Evolutionary conservation across 2,329 filamentous ascomycete genomes (phyloP).

Genomic region (Apiospora phragmitis): DNA sequence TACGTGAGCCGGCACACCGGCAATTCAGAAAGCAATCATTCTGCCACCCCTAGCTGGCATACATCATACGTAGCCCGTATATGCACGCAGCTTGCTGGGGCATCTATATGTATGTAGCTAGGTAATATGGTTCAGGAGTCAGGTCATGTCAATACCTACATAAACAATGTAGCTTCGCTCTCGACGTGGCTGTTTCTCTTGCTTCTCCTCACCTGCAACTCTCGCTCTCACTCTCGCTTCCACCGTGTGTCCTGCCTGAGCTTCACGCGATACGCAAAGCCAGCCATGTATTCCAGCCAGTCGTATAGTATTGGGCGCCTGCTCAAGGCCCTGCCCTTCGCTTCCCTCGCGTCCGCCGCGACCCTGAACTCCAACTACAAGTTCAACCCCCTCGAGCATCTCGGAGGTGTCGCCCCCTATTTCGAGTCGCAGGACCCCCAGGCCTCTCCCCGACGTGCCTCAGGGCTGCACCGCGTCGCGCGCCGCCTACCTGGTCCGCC

Average conservation of each 20-base stretch:
- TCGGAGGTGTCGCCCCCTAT: slow-evolving; percentile 35
- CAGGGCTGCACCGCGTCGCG: slow-evolving; percentile 51
- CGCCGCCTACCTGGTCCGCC: slow-evolving; percentile 58
- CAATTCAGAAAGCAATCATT: not conserved
- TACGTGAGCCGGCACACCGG: not conserved
- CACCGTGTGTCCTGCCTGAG: not conserved
- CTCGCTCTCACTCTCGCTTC: not conserved
- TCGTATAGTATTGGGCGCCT: not conserved
- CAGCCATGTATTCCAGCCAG: not conserved
- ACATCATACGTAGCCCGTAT: not conserved
- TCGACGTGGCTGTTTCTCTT: not conserved
- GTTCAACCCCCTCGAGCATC: slow-evolving; percentile 20
- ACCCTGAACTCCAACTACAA: slow-evolving; percentile 19
- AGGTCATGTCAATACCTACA: not conserved
- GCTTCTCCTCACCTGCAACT: not conserved
- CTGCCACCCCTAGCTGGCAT: not conserved
- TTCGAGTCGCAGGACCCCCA: slow-evolving; percentile 55
- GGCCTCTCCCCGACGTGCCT: slow-evolving; percentile 42
- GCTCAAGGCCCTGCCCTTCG: slow-evolving; percentile 14
- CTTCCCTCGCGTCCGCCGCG: slow-evolving; percentile 14
- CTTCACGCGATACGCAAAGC: not conserved
- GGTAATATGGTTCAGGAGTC: not conserved
- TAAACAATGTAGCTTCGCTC: not conserved
- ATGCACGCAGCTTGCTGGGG: not conserved
- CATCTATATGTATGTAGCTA: not conserved